A percentile compares a stretch with the other conserved stretches of the same genome.
Conservation (phyloP, 2,329 filamentous ascomycete genomes). For the Westerdykella aurantiaca region DNA sequence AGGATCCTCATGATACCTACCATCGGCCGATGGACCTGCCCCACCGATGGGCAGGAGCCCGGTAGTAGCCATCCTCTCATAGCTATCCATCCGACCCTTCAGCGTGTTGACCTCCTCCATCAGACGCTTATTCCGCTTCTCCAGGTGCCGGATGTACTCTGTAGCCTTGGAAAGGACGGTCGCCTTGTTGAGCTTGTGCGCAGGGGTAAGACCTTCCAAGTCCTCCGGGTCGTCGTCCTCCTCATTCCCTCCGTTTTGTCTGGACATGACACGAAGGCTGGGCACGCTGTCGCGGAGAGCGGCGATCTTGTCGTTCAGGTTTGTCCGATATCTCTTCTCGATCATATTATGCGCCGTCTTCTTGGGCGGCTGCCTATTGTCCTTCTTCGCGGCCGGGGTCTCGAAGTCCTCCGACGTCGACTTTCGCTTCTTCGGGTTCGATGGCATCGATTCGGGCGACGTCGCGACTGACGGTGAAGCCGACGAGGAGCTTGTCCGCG, state of each 20-base stretch:
- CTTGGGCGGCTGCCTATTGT: slow-evolving; percentile 58
- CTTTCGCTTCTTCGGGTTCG: slow-evolving; percentile 34
- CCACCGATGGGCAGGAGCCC: slow-evolving; percentile 37
- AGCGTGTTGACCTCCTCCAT: slow-evolving; percentile 74
- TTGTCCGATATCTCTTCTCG: slow-evolving; percentile 92
- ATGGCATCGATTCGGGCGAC: slow-evolving; percentile 52
- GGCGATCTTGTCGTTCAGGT: slow-evolving; percentile 95
- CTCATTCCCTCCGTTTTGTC: slow-evolving; percentile 47
- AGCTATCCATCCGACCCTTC: slow-evolving; percentile 62
- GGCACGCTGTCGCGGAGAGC: slow-evolving; percentile 88
- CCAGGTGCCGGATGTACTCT: slow-evolving; percentile 89
- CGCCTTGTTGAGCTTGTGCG: slow-evolving; percentile 96
- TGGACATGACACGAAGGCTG: slow-evolving; percentile 77
- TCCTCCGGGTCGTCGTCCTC: slow-evolving; percentile 79
- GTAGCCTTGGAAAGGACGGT: slow-evolving; percentile 93
- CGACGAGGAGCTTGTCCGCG: slow-evolving; percentile 26
- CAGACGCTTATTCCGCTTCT: slow-evolving; percentile 80
- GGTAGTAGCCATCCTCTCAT: slow-evolving; percentile 65
- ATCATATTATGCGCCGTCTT: slow-evolving; percentile 99
- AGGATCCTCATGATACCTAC: slow-evolving; percentile 34
- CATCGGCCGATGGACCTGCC: slow-evolving; percentile 30
- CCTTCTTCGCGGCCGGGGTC: slow-evolving; percentile 45
- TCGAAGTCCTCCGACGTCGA: slow-evolving; percentile 51
- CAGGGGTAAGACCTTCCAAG: slow-evolving; percentile 61
- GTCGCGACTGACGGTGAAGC: slow-evolving; percentile 48